Percentiles rank a stretch among this genome's conserved stretches.
phyloP scores from a whole-genome alignment of 2,329 filamentous ascomycete species.

The Pseudohalonectria lignicola region DNA sequence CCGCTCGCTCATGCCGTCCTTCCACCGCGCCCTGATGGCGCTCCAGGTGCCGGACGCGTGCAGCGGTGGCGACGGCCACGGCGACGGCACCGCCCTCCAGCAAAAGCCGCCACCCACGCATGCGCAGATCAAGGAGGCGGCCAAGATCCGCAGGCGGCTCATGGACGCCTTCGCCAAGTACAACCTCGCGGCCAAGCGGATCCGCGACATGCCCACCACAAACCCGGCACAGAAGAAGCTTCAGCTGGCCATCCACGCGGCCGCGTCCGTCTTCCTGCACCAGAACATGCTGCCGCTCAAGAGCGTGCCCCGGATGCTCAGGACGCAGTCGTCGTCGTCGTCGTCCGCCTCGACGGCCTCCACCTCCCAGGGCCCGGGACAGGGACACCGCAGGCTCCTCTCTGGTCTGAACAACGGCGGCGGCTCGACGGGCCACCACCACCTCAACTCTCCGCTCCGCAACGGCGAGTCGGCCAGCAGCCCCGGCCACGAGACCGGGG shows the following conservation, averaged over 20 bases:
- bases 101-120: conserved; percentile 38
- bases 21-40: conserved; percentile 64
- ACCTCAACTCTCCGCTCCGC: conserved; percentile 31
- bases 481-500: conserved; percentile 30
- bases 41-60: conserved; percentile 57
- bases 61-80: too few species aligned
- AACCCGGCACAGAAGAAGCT: conserved; percentile 63
- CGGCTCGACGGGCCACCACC: conserved; percentile 3
- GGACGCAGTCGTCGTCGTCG: conserved; percentile 23
- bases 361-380: neutral
- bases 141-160: conserved; percentile 79
- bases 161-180: conserved; percentile 87
- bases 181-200: conserved; percentile 66
- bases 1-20: conserved; percentile 66
- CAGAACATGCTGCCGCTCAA: conserved; percentile 86
- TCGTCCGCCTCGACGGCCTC: conserved; percentile 14
- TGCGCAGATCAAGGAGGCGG: conserved; percentile 71
- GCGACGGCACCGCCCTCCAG: conserved; percentile 13
- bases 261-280: conserved; percentile 75
- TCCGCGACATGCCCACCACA: conserved; percentile 66
- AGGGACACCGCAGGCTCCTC: conserved; percentile 16
- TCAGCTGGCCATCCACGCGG: conserved; percentile 72
- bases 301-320: conserved; percentile 56
- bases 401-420: conserved; percentile 10
- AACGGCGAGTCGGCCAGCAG: conserved; percentile 29